These are phyloP conservation scores for Didymella sp. DNA, from an alignment of 2,329 filamentous ascomycete species.

Conservation along the genomic window DNA sequence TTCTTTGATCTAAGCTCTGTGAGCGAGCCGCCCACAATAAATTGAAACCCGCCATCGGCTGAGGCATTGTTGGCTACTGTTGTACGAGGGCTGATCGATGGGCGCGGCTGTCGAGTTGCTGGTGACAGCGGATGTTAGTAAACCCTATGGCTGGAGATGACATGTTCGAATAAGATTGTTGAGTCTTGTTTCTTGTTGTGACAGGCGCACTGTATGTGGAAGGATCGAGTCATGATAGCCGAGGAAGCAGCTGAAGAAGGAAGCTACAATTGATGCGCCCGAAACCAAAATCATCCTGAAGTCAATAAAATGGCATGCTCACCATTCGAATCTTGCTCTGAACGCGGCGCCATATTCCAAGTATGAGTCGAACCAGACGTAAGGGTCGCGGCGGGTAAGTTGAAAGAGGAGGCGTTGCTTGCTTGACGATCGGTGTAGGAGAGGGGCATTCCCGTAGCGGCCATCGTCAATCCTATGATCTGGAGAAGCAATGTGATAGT, in stretches of 20 bases:
- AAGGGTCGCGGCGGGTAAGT: conserved; percentile 34
- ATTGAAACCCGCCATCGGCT: conserved; percentile 14
- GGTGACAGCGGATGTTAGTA: background rate
- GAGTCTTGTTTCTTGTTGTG: too few relatives aligned
- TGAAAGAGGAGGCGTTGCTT: conserved; percentile 25
- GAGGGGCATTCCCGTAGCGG: conserved; percentile 36
- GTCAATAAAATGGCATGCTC: conserved; percentile 25
- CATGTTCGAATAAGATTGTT: too few relatives aligned
- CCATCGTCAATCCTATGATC: conserved; percentile 24
- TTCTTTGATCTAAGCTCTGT: conserved; percentile 42
- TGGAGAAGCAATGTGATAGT: conserved; percentile 18
- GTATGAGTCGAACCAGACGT: conserved; percentile 29
- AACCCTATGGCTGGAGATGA: too few relatives aligned
- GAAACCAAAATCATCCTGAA: background rate
- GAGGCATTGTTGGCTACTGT: conserved; percentile 19
- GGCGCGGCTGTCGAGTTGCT: conserved; percentile 15
- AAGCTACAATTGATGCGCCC: background rate
- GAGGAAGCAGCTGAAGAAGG: background rate
- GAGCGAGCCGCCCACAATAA: conserved; percentile 41
- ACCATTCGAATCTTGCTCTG: conserved; percentile 30
- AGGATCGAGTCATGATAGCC: background rate
- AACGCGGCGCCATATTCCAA: conserved; percentile 35
- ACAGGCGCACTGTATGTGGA: too few relatives aligned
- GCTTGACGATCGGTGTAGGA: conserved; percentile 29
- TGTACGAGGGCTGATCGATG: conserved; percentile 23